Evolutionary conservation across 768 basidiomycete species (phyloP), one percentile per base, ranked within the genome.

Genomic region (Gymnopilus junonius): DNA sequence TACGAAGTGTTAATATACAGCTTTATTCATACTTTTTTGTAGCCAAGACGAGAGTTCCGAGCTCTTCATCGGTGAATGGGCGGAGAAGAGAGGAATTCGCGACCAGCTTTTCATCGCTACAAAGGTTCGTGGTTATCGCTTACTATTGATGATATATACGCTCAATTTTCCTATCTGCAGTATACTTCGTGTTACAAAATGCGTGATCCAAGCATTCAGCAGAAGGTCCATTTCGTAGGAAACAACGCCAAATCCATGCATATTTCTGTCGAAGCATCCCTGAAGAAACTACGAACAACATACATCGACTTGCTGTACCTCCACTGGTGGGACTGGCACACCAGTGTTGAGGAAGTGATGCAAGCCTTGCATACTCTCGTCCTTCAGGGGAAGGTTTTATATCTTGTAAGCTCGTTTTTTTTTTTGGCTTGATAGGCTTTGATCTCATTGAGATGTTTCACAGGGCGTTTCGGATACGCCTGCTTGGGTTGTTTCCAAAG

Each of bases 11-110:
- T 20, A 23, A 20, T 21, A 2, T 31, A 8, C 15, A 3, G 23
- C 25, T 17, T 60, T 5, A 60, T 4, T 4, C 20, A 34, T 14
- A 11, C 10, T 2, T 23, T 62, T 29, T 21, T 25, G 27, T 40
- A 84, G 81, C 58, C 85, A 88, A 65, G 80, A 86, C 60, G 86
- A 83, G 62, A 69, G 79, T n/a, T 86, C 84, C 3, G 87, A 91
- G 69, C 58, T 65, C 55, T 81, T 82, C 65, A 77, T 85, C 31
- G 85, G 84, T 3, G 84, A 85, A 67, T 87, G 84, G 84, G 80
- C 81, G 58, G 77, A 82, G 63, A 63, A 71, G 31, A 73, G 82
- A 23, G 77, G 76, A 0, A 81, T 80, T 48, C 74, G 85, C 3
- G 81, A 85, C 62, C 79, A 82, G 63, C 73, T 86, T 12, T 80